Base-by-base conservation (phyloP, 2,329 filamentous ascomycete species). In the Davidsoniella virescens region DNA sequence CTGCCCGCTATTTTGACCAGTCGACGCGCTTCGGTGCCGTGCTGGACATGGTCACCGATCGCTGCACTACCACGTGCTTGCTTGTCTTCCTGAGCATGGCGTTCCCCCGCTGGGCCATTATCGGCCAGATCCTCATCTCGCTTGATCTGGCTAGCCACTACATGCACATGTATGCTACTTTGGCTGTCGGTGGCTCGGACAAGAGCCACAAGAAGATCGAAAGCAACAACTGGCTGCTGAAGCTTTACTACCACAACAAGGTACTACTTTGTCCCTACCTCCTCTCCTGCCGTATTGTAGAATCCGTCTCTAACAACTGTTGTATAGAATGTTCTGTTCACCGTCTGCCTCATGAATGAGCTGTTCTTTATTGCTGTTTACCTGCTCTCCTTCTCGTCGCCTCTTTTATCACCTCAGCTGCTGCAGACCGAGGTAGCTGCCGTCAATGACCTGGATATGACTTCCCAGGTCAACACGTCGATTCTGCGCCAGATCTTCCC, bases 361-460 rank as follows among this genome's bases (percentile, higher is more conserved):
- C 69, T 88, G 56, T 98, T 95, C 75, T 98, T 98, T 73, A 95
- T 98, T 62, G 88, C 87, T 26, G 79, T 98, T 55, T 98, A 98
- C 70, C 83, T 98, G 49, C 82, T 98, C 53, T 95, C 88, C 59
- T 98, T 98, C 73, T 93, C 85, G 52, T 94, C 86, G 52, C 90
- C 90, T 2, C 76, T 80, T 37, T 78, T 96, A 50, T 92, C 87
- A 1, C 90, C 92, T 1, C 86, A 86, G 52, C 82, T 96, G 48
- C 79, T 82, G 55, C 70, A 71, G 50, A 70, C 69, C 48, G 67
- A 64, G 29, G 52, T 43, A 7, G 52, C 52, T 38, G 37, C 49
- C 5, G 40, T 42, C 26, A 51, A 51, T 33, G 67, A 68, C 44
- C 75, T 78, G 56, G 69, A 82, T 59, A 75, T 78, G 6, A 82